phyloP scores from a whole-genome alignment of 805 yeast genomes.

The Wilhelminamyces savonicus region DNA sequence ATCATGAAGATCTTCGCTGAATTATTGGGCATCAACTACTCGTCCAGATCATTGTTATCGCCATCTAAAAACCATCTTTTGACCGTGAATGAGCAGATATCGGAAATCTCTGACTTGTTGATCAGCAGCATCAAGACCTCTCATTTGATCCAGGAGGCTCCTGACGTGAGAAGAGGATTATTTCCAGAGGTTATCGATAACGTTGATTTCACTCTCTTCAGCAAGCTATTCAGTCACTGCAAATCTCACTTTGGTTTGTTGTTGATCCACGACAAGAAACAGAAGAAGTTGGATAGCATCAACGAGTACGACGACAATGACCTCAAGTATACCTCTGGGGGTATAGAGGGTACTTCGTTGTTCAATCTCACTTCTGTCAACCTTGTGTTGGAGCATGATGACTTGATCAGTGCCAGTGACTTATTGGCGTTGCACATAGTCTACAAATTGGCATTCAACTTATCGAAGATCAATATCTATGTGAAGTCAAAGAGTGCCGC shows the following conservation, averaged over 20 bases:
- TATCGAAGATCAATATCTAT: slow-evolving; percentile 13
- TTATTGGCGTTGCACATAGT: slow-evolving; percentile 24
- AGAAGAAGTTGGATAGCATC: not conserved
- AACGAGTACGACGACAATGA: too few relatives aligned
- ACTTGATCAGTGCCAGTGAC: slow-evolving; percentile 27
- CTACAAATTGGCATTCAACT: slow-evolving; percentile 12
- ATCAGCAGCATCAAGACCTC: slow-evolving; percentile 14
- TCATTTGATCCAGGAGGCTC: slow-evolving; percentile 4
- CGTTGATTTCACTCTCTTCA: slow-evolving; percentile 16
- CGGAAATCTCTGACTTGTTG: slow-evolving; percentile 19
- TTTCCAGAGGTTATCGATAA: slow-evolving; percentile 11
- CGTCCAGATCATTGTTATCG: slow-evolving; percentile 25
- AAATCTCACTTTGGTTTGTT: slow-evolving; percentile 28
- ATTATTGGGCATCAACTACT: slow-evolving; percentile 19
- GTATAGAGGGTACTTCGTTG: slow-evolving; percentile 2
- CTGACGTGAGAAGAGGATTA: slow-evolving; percentile 7
- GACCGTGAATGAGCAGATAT: slow-evolving; percentile 25
- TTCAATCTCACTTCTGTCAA: slow-evolving; percentile 13
- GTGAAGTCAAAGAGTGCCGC: slow-evolving; percentile 7
- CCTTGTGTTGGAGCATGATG: slow-evolving; percentile 25
- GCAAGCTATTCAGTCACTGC: slow-evolving; percentile 18
- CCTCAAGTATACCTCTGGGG: not conserved
- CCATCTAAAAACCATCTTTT: slow-evolving; percentile 23
- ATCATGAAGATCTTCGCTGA: slow-evolving; percentile 30
- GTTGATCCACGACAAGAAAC: slow-evolving; percentile 13